These are phyloP conservation scores for Phialocephala subalpina DNA, from an alignment of 2,329 filamentous ascomycete genomes.

Conservation along the genomic window DNA sequence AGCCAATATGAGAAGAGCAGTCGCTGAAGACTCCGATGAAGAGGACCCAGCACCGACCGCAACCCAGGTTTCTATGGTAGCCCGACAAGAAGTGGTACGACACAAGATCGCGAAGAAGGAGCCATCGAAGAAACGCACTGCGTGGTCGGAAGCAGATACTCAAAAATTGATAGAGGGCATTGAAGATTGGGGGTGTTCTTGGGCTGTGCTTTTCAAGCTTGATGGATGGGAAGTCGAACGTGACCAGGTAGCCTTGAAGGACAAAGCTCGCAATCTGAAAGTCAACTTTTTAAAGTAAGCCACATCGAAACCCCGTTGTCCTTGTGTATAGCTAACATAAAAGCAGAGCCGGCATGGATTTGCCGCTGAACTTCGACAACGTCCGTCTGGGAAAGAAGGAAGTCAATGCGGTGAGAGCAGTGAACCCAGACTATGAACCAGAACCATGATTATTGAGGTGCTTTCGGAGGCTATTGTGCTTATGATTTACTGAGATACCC, in stretches of 20 bases:
- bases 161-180: constrained; percentile 58
- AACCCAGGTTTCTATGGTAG: constrained; percentile 21
- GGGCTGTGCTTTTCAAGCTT: constrained; percentile 52
- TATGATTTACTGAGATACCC: constrained; percentile 5
- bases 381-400: constrained; percentile 52
- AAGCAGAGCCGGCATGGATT: constrained; percentile 24
- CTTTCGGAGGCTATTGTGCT: neutral
- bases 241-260: constrained; percentile 61
- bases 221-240: constrained; percentile 43
- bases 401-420: constrained; percentile 42
- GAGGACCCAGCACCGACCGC: constrained; percentile 21
- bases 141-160: constrained; percentile 50
- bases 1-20: constrained; percentile 6
- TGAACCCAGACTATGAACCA: constrained; percentile 35
- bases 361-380: constrained; percentile 53
- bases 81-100: constrained; percentile 12
- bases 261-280: constrained; percentile 62
- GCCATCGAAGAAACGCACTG: constrained; percentile 29
- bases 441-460: neutral
- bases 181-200: constrained; percentile 52
- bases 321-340: constrained; percentile 17
- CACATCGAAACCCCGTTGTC: neutral
- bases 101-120: neutral
- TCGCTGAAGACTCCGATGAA: constrained; percentile 17
- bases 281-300: constrained; percentile 52